Base-by-base conservation (phyloP, 345 rosid species). In the Arabis alpina region DNA sequence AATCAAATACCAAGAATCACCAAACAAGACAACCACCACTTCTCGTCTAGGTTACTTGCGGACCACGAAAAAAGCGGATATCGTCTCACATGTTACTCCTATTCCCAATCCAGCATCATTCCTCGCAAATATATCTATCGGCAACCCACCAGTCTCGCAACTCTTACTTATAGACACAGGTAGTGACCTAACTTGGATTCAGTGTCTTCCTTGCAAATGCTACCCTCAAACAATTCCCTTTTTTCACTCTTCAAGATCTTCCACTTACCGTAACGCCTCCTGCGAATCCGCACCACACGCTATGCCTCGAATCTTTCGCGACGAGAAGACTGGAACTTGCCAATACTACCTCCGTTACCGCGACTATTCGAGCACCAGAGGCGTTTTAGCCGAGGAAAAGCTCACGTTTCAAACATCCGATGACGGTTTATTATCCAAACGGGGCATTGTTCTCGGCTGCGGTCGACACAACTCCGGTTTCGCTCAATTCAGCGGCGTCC, bases 161-260 rank as follows among this genome's bases (percentile, higher is more conserved):
- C 73, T 71, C 30, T 10, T 71, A 47, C 72, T 61, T 59, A 16
- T 71, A 32, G 80, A 77, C 15, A 71, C 76, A 5, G 80, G 73
- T 19, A 71, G 80, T 55, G 76, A 77, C 55, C 63, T 77, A 12
- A 65, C 72, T 45, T 77, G 80, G 80, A 54, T 77, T 37, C 80
- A 77, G 0, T 67, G 80, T 23, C 74, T 58, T 54, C 71, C 80
- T 4, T 73, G 80, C 54, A 77, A 39, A 58, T 71, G 76, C 54
- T 76, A 70, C 64, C 63, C 67, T 43, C 72, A 65, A 66, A 43
- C 57, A 6, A 43, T 45, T 12, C 68, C 59, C 0, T 53, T 66
- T 66, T 77, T 19, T 10, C 58, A 60, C 37, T 69, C 76, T 59
- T 77, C 58, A 34, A 76, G 66, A 64, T 76, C 80, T 49, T 76